Base-by-base conservation (phyloP, 768 basidiomycete genomes). In the Gyrodon lividus region DNA sequence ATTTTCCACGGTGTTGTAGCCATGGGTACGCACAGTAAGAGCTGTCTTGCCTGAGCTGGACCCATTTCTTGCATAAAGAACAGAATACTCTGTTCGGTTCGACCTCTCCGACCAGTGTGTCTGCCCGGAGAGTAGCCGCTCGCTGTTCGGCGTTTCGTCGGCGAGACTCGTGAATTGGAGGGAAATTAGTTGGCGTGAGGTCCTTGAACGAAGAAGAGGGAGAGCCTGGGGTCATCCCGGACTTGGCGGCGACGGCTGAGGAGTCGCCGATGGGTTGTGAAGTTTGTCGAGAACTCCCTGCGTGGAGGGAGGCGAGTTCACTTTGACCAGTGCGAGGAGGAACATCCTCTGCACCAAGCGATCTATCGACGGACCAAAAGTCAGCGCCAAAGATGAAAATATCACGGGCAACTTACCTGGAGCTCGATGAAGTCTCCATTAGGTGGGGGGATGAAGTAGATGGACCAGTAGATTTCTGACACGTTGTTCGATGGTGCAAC, bases 11-110 rank as follows among this genome's bases (percentile, higher is more conserved):
- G 66, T 91, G 89, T 69, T 87, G 86, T 51, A 83, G 64, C 89
- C 88, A 91, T 34, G 89, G 88, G 63, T 89, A 88, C 46, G 88
- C 85, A 57, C 88, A 91, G 64, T 85, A 91, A 9, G 81, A 80
- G 53, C 81, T 83, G 58, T 91, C 88, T 64, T 89, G 87, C 37
- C 89, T 68, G 17, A 91, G 74, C 66, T 90, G 89, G 1, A 91
- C 87, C 89, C 89, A 91, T 67, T 90, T 89, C 60, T 79, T 74
- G 63, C 89, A 92, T 1, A 90, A 67, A 3, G 75, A 73, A 62
- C 89, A 92, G 58, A 89, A 88, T 0, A 90, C 86, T 24, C 83
- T 68, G 58, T 84, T 85, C 0, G 86, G 83, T 60, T 90, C 87
- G 30, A 91, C 89, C 49, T 81, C 76, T 17, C 76, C 78, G 47